Conservation (phyloP, 2,329 filamentous ascomycete species). For the Blastomyces percursus region DNA sequence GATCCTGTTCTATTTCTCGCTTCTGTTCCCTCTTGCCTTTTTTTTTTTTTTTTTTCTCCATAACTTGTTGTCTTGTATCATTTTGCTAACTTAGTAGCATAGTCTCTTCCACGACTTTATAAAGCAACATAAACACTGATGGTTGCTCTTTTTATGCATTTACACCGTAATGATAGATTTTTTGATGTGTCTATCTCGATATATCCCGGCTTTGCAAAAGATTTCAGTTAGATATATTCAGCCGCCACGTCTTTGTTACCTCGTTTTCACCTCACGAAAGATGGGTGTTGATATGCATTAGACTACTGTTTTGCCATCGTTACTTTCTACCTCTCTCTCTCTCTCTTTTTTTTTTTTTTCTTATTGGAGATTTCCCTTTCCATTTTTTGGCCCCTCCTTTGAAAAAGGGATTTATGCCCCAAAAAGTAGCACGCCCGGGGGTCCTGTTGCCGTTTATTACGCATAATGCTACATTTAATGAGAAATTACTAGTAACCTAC, state of each 20-base stretch:
- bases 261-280: not conserved
- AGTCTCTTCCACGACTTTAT: conserved; percentile 15
- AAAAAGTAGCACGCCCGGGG: too few relatives aligned
- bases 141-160: not conserved
- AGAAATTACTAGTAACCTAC: not conserved
- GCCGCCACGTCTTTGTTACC: too few relatives aligned
- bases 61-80: not conserved
- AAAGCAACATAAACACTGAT: conserved; percentile 6
- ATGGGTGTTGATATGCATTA: not conserved
- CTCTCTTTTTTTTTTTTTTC: not conserved
- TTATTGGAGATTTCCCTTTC: not conserved
- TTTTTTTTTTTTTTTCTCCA: not conserved
- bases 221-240: not conserved
- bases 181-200: not conserved
- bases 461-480: not conserved
- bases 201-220: not conserved
- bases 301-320: not conserved
- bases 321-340: not conserved
- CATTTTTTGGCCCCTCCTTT: not conserved
- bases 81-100: not conserved
- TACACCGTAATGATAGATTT: not conserved
- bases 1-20: not conserved
- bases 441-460: not conserved
- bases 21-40: not conserved
- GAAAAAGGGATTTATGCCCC: too few relatives aligned